Evolutionary conservation across 1,139 yeast species (phyloP).

Genomic region (Nakaseomyces sp.): DNA sequence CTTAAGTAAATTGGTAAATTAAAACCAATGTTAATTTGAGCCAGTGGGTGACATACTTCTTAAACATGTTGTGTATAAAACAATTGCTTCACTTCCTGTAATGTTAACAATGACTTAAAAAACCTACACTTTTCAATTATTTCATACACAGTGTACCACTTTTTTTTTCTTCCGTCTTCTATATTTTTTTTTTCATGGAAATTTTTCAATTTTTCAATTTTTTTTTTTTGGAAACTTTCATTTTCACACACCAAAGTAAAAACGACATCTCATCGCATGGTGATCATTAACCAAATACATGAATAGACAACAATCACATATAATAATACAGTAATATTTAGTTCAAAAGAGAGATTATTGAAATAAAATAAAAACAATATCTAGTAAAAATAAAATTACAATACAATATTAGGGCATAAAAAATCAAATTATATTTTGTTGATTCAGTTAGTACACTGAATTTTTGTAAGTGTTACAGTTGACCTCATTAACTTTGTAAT

Average conservation of each 20-base stretch:
- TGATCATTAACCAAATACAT: no score
- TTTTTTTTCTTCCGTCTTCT: not conserved
- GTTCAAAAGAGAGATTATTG: no score
- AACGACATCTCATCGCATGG: not conserved
- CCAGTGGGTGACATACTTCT: conserved; percentile 11
- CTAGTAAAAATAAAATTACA: not conserved
- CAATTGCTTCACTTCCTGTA: no score
- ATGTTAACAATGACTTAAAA: no score
- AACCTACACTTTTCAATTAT: no score
- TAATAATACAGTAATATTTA: no score
- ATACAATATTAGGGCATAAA: not conserved
- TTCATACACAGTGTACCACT: no score
- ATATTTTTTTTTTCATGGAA: not conserved
- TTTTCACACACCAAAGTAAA: not conserved
- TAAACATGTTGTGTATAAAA: no score
- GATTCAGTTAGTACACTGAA: not conserved
- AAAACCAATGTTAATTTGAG: no score
- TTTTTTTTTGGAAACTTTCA: not conserved
- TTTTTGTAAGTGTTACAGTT: not conserved
- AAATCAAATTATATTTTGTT: no score
- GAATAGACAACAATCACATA: no score
- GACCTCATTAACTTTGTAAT: not conserved
- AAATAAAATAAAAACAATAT: no score
- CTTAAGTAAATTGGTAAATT: not conserved
- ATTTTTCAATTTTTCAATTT: not conserved